A percentile compares a stretch with the other conserved stretches of the same genome.
These are phyloP conservation scores for Hibiscus tridactylites DNA, from an alignment of 345 rosid genomes.

Conservation along the genomic window DNA sequence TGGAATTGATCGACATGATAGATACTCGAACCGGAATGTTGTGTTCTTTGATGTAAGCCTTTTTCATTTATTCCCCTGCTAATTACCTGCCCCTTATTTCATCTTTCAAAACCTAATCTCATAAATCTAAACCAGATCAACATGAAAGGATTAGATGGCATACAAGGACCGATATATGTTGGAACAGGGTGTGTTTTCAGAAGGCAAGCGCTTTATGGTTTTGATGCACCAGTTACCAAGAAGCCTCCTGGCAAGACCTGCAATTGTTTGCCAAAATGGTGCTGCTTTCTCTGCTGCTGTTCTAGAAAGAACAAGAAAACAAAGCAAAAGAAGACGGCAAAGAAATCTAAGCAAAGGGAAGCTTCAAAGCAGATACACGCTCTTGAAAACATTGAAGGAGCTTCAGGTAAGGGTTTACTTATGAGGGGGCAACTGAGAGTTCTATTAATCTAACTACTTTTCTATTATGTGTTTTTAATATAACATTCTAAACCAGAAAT, in stretches of 20 bases:
- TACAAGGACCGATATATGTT: slow-evolving; percentile 95
- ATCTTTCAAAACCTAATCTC: slow-evolving; percentile 9
- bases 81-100: neutral
- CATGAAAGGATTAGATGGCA: slow-evolving; percentile 93
- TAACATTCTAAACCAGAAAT: neutral
- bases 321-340: slow-evolving; percentile 47
- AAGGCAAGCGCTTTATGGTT: slow-evolving; percentile 90
- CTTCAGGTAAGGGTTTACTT: slow-evolving; percentile 36
- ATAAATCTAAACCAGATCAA: slow-evolving; percentile 52
- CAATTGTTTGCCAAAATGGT: slow-evolving; percentile 97
- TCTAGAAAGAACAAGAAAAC: slow-evolving; percentile 65
- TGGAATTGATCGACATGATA: slow-evolving; percentile 93
- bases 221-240: slow-evolving; percentile 85
- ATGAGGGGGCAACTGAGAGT: neutral
- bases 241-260: slow-evolving; percentile 81
- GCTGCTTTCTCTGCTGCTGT: slow-evolving; percentile 63
- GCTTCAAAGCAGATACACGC: slow-evolving; percentile 89
- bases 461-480: neutral
- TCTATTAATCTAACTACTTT: neutral
- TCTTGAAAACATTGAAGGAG: slow-evolving; percentile 71
- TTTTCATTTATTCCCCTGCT: neutral
- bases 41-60: slow-evolving; percentile 94
- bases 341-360: slow-evolving; percentile 63
- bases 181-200: slow-evolving; percentile 98
- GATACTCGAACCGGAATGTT: slow-evolving; percentile 93